Evolutionary conservation across 306 rosid genomes (phyloP), one percentile per base, ranked within the genome.

Genomic region (Ormosia emarginata): DNA sequence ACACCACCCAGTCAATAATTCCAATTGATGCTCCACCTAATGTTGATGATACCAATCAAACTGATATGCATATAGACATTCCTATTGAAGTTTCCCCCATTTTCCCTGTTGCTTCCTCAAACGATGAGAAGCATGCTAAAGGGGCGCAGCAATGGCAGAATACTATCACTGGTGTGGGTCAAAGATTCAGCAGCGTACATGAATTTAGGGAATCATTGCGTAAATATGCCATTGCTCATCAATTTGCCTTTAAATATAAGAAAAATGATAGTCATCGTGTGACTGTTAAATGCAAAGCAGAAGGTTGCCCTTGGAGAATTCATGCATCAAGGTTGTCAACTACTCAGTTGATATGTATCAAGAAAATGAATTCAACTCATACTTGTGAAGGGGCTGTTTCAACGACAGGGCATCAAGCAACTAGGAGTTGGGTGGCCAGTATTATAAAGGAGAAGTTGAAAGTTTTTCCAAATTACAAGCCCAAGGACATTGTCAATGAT

Each of bases 201-300:
- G 99, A 95, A 83, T 95, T 95, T 76, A 98, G 98, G 46, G 97
- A 95, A 76, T 89, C 94, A 2, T 74, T 95, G 89, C 98, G 98
- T 66, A 95, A 93, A 84, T 95, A 93, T 86, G 99, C 99, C 80
- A 93, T 95, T 85, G 98, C 99, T 1, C 97, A 87, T 88, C 97
- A 93, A 78, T 95, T 95, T 81, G 98, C 99, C 30, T 95, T 95
- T 85, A 89, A 85, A 84, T 95, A 95, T 88, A 93, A 95, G 89
- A 95, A 95, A 88, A 95, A 95, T 78, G 99, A 95, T 81, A 95
- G 97, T 85, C 99, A 95, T 81, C 98, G 99, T 4, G 98, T 95
- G 76, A 95, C 99, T 58, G 99, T 95, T 79, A 95, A 93, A 89
- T 95, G 99, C 86, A 95, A 95, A 86, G 95, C 96, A n/a, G 99